A percentile compares a stretch with the other conserved stretches of the same genome.
Evolutionary conservation across 2,329 filamentous ascomycete genomes (phyloP).

Genomic region (Ophiostoma ulmi): DNA sequence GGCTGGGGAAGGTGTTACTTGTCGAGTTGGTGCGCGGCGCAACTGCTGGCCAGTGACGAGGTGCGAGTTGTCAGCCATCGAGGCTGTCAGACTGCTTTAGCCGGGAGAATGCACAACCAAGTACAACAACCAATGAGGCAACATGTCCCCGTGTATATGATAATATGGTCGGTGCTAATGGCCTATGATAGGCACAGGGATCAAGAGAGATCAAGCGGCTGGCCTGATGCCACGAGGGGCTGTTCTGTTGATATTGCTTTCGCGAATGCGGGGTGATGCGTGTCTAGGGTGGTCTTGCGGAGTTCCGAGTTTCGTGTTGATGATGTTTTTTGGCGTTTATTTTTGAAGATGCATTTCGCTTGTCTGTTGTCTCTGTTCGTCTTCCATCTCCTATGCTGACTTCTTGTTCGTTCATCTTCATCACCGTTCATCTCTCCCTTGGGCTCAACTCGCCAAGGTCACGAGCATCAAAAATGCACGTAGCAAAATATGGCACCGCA

Average conservation of each 20-base stretch:
- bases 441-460: background rate
- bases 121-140: background rate
- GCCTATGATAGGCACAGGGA: background rate
- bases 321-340: background rate
- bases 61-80: background rate
- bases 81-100: background rate
- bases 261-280: conserved; percentile 46
- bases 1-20: background rate
- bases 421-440: background rate
- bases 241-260: conserved; percentile 19
- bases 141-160: background rate
- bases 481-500: background rate
- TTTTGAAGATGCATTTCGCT: background rate
- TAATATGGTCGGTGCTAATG: background rate
- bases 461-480: background rate
- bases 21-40: background rate
- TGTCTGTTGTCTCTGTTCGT: background rate
- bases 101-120: background rate
- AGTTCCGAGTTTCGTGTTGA: background rate
- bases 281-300: conserved; percentile 26
- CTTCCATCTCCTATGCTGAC: background rate
- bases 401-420: background rate
- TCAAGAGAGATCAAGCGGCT: background rate
- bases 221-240: conserved; percentile 3
- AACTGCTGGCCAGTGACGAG: background rate